These are phyloP conservation scores for Oryza coarctata DNA, from an alignment of 176 grass and related monocot species.

Conservation along the genomic window DNA sequence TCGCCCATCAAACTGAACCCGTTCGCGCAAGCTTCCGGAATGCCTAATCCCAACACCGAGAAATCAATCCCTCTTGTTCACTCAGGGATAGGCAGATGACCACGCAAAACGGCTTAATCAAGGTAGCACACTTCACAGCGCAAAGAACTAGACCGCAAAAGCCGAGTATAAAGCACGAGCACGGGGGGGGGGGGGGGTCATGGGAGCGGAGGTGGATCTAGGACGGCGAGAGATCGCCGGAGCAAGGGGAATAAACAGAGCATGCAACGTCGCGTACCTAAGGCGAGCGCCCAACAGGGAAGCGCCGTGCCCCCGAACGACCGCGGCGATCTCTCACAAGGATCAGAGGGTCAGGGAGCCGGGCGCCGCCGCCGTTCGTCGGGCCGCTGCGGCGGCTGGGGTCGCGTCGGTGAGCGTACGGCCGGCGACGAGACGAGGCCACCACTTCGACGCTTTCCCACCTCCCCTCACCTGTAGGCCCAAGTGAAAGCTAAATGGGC, in stretches of 20 bases:
- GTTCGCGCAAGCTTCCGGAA: background rate
- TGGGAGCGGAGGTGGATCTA: background rate
- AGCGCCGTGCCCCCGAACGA: background rate
- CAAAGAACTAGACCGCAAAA: background rate
- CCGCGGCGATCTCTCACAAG: background rate
- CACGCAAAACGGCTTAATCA: background rate
- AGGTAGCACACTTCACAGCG: background rate
- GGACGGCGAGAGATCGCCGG: background rate
- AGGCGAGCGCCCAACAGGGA: background rate
- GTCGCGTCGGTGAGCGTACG: background rate
- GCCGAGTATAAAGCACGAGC: too few relatives aligned
- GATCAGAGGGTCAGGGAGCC: background rate
- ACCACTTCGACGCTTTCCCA: too few relatives aligned
- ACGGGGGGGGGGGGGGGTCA: too few relatives aligned
- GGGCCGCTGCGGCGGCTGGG: too few relatives aligned
- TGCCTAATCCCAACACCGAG: background rate
- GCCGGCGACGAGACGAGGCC: background rate
- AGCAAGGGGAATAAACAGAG: background rate
- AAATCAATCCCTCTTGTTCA: background rate
- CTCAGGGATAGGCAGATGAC: background rate
- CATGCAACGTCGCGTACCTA: background rate
- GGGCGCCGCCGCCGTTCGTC: background rate
- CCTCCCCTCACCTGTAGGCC: too few relatives aligned
- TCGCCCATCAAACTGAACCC: constrained; percentile 9
- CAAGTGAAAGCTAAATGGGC: too few relatives aligned